phyloP scores from a whole-genome alignment of 768 basidiomycete species.

The Coprinopsis strossmayeri region DNA sequence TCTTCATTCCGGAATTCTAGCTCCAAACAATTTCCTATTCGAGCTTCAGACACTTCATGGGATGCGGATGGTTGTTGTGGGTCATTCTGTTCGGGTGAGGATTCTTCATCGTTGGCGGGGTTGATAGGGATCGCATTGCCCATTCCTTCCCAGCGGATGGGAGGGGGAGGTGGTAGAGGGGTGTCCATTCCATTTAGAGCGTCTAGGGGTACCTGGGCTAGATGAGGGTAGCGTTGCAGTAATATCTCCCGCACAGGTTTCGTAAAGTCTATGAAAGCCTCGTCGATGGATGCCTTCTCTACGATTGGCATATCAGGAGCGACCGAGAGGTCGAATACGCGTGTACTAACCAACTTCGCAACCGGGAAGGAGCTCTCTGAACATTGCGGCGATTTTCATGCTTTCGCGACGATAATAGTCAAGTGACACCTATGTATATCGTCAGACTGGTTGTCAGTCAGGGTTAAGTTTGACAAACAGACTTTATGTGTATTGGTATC shows the following conservation, averaged over 20 bases:
- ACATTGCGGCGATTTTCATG: conserved; percentile 75
- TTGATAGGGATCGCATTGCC: conserved; percentile 60
- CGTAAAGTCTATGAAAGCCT: conserved; percentile 92
- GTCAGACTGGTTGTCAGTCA: conserved; percentile 1
- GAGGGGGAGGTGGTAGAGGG: conserved; percentile 67
- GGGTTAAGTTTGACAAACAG: background rate
- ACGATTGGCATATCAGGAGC: background rate
- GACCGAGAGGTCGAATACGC: background rate
- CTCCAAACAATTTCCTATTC: background rate
- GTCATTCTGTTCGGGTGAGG: too few relatives aligned
- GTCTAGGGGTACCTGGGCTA: conserved; percentile 62
- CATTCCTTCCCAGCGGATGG: conserved; percentile 50
- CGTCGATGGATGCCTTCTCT: conserved; percentile 98
- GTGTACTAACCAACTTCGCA: conserved; percentile 69
- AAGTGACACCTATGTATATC: conserved; percentile 63
- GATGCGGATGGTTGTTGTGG: too few relatives aligned
- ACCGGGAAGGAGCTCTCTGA: conserved; percentile 70
- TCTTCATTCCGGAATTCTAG: conserved; percentile 16
- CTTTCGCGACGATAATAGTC: conserved; percentile 92
- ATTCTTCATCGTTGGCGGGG: too few relatives aligned
- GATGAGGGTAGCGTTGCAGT: conserved; percentile 69
- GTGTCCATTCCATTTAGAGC: conserved; percentile 70
- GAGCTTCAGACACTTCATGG: too few relatives aligned
- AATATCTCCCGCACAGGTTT: conserved; percentile 70
- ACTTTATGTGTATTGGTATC: conserved; percentile 93